Conservation (phyloP, 169 alveolate species). For the Perkinsus chesapeaki region DNA sequence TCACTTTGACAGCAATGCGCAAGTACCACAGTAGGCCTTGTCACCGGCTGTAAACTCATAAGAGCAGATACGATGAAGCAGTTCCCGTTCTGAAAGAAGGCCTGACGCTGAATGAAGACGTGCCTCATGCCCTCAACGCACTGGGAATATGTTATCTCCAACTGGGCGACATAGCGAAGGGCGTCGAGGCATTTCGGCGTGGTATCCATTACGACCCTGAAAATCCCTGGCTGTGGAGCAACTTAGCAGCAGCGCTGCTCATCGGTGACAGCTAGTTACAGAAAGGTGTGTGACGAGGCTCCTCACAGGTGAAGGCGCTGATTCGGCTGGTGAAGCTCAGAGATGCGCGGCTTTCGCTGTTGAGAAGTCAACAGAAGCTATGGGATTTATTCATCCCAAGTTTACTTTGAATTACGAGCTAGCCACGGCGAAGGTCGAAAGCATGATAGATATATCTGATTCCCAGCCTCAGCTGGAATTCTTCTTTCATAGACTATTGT, state of each 20-base stretch:
- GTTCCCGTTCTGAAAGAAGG: not conserved
- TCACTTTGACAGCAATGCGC: not conserved
- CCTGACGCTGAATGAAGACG: not conserved
- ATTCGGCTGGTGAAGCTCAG: not conserved
- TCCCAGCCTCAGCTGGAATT: not conserved
- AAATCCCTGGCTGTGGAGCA: not conserved
- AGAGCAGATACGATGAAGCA: slow-evolving; percentile 1
- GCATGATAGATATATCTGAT: not conserved
- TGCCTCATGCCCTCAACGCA: not conserved
- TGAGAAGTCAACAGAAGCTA: not conserved
- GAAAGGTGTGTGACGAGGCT: not conserved
- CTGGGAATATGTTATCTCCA: not conserved
- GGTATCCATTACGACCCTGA: not conserved
- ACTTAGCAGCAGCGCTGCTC: not conserved
- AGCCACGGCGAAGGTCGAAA: not conserved
- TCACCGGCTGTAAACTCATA: not conserved
- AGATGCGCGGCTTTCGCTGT: not conserved
- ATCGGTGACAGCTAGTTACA: not conserved
- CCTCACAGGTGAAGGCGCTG: not conserved
- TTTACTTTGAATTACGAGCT: not conserved
- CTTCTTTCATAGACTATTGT: not conserved
- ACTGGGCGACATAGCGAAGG: not conserved
- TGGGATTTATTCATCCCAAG: not conserved
- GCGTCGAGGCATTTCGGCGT: not conserved
- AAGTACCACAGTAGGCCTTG: no score